Base-by-base conservation (phyloP, 441 rosid species). In the Populus hybrid region DNA sequence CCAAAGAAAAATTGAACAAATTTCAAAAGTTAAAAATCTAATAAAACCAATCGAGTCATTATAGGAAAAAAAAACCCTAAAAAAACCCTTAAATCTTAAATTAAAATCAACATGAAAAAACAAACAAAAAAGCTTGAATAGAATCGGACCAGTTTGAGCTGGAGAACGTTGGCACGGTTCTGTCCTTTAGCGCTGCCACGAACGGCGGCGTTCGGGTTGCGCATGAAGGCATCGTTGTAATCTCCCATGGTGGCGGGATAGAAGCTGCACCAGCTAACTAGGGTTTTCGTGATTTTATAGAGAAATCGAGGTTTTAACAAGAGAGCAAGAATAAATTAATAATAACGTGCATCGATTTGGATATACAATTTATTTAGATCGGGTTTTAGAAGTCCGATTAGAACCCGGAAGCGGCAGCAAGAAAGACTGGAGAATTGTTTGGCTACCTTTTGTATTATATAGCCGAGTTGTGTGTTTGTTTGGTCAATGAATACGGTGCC, bases 161-260 rank as follows among this genome's bases (percentile, higher is more conserved):
- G 99, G 80, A 91, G 97, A 83, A 95, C 93, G 83, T 94, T 95
- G 82, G 95, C 90, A 74, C 98, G 97, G 69, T 88, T 95, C 93
- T 94, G 99, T 70, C 88, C 90, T 86, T 95, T 95, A 72, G 97
- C 81, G 71, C 94, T 89, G 67, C 90, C 95, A 77, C 94, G 97
- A 26, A 89, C 95, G 85, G 94, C 91, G 61, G 96, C 86, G 87
- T 93, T 92, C 82, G 90, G 98, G 89, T 87, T 90, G 88, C 99
- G 97, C 94, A 92, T 89, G 85, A 93, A 91, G 73, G 97, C 88
- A 81, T 95, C 99, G 83, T 84, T 95, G 82, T 79, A 81, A 88
- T 93, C 97, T 16, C 92, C 96, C 97, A 93, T 93, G 85, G 80
- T 70, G 86, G 73, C 64, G 69, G 74, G 83, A 76, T 75, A 81